A percentile compares a stretch with the other conserved stretches of the same genome.
These are phyloP conservation scores for Trypanosoma avium DNA, from an alignment of 208 protist species.

Conservation along the genomic window DNA sequence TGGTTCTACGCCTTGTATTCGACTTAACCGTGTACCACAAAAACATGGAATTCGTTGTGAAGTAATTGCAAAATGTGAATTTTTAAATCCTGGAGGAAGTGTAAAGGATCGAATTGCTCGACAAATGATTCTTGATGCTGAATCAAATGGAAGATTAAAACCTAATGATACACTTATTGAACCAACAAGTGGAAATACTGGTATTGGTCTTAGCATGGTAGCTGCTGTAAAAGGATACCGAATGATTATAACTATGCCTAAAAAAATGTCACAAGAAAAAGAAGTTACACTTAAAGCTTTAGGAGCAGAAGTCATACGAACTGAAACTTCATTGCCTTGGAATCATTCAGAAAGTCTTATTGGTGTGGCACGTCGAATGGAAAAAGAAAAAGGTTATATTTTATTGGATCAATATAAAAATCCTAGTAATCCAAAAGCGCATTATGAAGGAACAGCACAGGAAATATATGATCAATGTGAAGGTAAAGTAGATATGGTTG, in stretches of 20 bases:
- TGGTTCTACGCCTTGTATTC: slow-evolving; percentile 88
- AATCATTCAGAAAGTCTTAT: slow-evolving; percentile 97
- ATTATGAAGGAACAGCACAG: slow-evolving; percentile 95
- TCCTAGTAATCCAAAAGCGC: slow-evolving; percentile 92
- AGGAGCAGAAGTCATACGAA: slow-evolving; percentile 96
- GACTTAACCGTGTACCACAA: slow-evolving; percentile 81
- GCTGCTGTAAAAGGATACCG: slow-evolving; percentile 94
- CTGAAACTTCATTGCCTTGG: slow-evolving; percentile 94
- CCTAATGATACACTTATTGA: slow-evolving; percentile 96
- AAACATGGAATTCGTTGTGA: slow-evolving; percentile 81
- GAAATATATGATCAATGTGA: slow-evolving; percentile 95
- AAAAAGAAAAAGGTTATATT: slow-evolving; percentile 94
- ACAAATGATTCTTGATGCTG: slow-evolving; percentile 96
- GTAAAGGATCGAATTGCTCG: slow-evolving; percentile 98
- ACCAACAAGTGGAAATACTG: slow-evolving; percentile 96
- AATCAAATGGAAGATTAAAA: slow-evolving; percentile 91
- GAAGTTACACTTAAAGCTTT: slow-evolving; percentile 89
- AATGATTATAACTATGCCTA: slow-evolving; percentile 97
- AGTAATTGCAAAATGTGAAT: slow-evolving; percentile 92
- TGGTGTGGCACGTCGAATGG: slow-evolving; percentile 91
- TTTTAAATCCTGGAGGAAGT: slow-evolving; percentile 93
- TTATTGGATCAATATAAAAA: slow-evolving; percentile 98
- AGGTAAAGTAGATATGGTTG: slow-evolving; percentile 96
- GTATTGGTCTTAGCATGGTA: slow-evolving; percentile 96
- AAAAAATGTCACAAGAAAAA: slow-evolving; percentile 99